Percentiles rank a stretch among this genome's conserved stretches.
Conservation (phyloP, 495 filamentous ascomycete species). For the Tuber borchii region DNA sequence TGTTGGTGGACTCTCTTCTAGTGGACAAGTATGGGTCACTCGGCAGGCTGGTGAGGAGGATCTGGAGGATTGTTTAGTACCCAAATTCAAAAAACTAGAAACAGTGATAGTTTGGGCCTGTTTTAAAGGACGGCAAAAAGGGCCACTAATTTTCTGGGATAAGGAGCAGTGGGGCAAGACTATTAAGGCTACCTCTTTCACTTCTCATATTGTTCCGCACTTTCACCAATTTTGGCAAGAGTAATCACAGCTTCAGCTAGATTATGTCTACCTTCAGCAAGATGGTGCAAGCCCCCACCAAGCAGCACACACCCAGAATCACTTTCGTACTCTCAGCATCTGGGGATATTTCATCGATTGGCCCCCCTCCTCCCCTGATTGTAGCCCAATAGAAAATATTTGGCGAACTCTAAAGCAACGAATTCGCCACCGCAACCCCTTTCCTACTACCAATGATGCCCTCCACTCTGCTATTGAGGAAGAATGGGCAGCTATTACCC, state of each 20-base stretch:
- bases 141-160: constrained; percentile 11
- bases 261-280: constrained; percentile 9
- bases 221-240: constrained; percentile 12
- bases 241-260: not conserved
- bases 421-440: not conserved
- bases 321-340: not conserved
- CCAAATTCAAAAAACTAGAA: not conserved
- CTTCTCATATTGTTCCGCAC: constrained; percentile 4
- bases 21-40: not conserved
- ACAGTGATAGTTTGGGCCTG: not conserved
- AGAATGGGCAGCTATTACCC: constrained; percentile 13
- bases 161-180: constrained; percentile 10
- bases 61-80: constrained; percentile 1
- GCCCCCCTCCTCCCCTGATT: constrained; percentile 6
- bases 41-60: not conserved
- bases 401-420: constrained; percentile 1
- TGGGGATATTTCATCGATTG: constrained; percentile 7
- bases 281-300: constrained; percentile 1
- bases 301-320: not conserved
- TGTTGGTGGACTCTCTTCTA: not conserved
- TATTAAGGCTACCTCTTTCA: constrained; percentile 5
- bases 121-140: not conserved
- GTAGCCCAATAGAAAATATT: constrained; percentile 10
- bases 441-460: not conserved
- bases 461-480: constrained; percentile 8